Evolutionary conservation across 2,329 filamentous ascomycete species (phyloP).

Genomic region (Phoma sp.): DNA sequence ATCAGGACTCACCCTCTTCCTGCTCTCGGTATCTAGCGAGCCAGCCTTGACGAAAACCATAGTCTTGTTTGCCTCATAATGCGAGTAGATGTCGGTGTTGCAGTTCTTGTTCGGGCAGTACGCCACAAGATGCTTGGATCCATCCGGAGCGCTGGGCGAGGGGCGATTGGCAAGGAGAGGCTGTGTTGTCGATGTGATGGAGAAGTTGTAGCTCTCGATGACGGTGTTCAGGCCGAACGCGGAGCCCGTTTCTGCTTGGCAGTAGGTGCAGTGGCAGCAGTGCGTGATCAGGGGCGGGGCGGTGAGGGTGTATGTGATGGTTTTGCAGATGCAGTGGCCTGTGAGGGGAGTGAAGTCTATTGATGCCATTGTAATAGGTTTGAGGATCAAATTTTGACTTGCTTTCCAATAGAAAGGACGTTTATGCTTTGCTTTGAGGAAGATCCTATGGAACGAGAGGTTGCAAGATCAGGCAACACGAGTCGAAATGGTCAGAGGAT

Average conservation of each 20-base stretch:
- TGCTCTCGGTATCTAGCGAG: conserved; percentile 50
- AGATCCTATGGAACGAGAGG: no score
- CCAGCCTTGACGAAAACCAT: conserved; percentile 52
- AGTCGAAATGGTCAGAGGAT: no score
- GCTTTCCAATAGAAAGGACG: no score
- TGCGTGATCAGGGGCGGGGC: conserved; percentile 48
- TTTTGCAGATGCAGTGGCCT: conserved; percentile 34
- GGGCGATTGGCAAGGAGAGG: conserved; percentile 44
- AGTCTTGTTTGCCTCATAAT: conserved; percentile 45
- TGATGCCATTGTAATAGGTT: not conserved
- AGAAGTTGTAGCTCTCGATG: conserved; percentile 50
- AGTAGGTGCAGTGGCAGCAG: conserved; percentile 57
- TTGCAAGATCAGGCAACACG: no score
- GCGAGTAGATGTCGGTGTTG: conserved; percentile 50
- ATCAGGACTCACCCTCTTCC: conserved; percentile 50
- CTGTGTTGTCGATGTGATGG: conserved; percentile 32
- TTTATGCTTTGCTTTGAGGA: no score
- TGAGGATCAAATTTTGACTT: not conserved
- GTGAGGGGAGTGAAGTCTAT: conserved; percentile 15
- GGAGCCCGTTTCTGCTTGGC: conserved; percentile 55
- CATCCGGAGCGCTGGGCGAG: conserved; percentile 50
- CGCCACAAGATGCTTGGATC: conserved; percentile 48
- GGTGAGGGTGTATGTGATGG: conserved; percentile 35
- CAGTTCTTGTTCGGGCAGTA: conserved; percentile 52
- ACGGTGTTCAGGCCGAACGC: conserved; percentile 50